phyloP scores from a whole-genome alignment of 805 yeast species.

The Metschnikowia kofuensis region DNA sequence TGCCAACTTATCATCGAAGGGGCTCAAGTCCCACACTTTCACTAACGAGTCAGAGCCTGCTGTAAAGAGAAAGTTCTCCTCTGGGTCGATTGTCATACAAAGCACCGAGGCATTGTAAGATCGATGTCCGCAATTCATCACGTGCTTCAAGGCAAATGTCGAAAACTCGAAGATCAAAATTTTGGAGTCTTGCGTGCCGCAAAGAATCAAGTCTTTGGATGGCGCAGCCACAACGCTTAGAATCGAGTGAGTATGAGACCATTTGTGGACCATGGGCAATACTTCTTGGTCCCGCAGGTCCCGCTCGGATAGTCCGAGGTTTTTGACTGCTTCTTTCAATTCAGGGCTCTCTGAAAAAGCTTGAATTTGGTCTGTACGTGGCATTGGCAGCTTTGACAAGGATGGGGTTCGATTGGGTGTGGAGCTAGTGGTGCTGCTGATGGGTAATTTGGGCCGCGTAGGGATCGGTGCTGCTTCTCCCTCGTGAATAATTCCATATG shows the following conservation, averaged over 20 bases:
- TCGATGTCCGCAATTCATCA: constrained; percentile 35
- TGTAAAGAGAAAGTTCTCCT: constrained; percentile 63
- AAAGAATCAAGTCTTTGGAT: constrained; percentile 56
- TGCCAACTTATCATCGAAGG: constrained; percentile 17
- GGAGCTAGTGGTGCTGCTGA: constrained; percentile 22
- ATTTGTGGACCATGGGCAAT: constrained; percentile 49
- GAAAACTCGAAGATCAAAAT: constrained; percentile 67
- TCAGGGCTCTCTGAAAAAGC: neutral
- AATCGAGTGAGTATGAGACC: constrained; percentile 74
- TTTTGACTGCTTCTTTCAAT: neutral
- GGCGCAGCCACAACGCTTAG: constrained; percentile 69
- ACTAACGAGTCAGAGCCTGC: constrained; percentile 91
- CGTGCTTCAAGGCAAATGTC: constrained; percentile 55
- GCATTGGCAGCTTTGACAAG: constrained; percentile 22
- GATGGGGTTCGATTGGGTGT: constrained; percentile 22
- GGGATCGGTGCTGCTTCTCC: constrained; percentile 31
- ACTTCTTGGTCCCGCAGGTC: constrained; percentile 8
- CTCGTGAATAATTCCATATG: constrained; percentile 29
- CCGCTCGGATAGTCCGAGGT: neutral
- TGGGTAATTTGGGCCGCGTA: constrained; percentile 27
- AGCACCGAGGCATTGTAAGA: constrained; percentile 78
- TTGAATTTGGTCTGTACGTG: neutral
- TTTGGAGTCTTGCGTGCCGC: constrained; percentile 88
- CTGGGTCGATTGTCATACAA: constrained; percentile 54
- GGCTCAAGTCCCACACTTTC: constrained; percentile 72